Evolutionary conservation across 768 basidiomycete genomes (phyloP), one percentile per base, ranked within the genome.

Genomic region (Tylopilus vinaceipallidus): DNA sequence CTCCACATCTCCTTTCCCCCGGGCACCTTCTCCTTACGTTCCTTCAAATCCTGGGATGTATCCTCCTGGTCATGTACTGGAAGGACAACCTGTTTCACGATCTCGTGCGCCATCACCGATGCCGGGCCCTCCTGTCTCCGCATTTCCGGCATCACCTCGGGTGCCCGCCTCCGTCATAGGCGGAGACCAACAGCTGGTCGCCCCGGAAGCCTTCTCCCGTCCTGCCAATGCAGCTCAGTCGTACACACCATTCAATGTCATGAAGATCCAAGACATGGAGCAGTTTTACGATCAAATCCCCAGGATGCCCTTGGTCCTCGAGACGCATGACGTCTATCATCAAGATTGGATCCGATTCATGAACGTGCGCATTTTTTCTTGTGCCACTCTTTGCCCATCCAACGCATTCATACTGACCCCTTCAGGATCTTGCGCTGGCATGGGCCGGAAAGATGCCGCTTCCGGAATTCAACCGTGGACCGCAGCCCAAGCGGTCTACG

Each of bases 311-410:
- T 54, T 75, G 6, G 80, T 86, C 11, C 77, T 92, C 20, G 74
- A 80, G 30, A 76, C 86, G 17, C 90, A 91, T 60, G 90, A 93
- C 59, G 82, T 91, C 10, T 81, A 81, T 53, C 76, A 79, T 52
- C 82, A 85, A 47, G 90, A 93, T 59, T 93, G 90, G 90, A 80
- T 77, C 53, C 75, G 90, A 44, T 79, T 88, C 58, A 86, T 87
- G 75, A 80, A 82, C 71, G 89, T 88, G 60, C 12, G 78, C 73
- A 12, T 17, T 14, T 17, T 37, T 42, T 34, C 24, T 26, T 23
- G 17, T 22, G 16, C 23, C 6, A 39, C 36, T 39, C 24, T 38
- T 9, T n/a, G 11, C 20, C 23, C 20, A 2, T 4, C n/a, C 19
- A 19, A 5, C 19, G 30, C 27, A 7, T 23, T 49, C 33, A 39